Conservation (phyloP, 2,329 filamentous ascomycete genomes). For the Aspergillus neoniger region DNA sequence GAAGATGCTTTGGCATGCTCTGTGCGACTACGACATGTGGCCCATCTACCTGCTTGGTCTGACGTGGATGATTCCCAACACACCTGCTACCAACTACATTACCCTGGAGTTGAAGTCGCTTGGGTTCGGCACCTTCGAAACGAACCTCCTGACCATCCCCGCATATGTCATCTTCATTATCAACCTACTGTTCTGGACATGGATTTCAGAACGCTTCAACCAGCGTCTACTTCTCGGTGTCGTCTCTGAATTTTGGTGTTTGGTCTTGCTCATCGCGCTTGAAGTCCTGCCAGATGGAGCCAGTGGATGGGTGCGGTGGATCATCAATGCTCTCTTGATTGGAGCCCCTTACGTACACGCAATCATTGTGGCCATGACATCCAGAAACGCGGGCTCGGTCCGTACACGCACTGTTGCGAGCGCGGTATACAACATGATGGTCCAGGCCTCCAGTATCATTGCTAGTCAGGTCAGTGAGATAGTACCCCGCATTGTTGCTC, state of each 20-base stretch:
- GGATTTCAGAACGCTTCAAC: slow-evolving; percentile 58
- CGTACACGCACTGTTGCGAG: slow-evolving; percentile 46
- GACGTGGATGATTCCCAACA: slow-evolving; percentile 45
- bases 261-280: slow-evolving; percentile 56
- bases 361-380: slow-evolving; percentile 51
- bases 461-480: slow-evolving; percentile 37
- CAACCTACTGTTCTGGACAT: slow-evolving; percentile 57
- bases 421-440: slow-evolving; percentile 51
- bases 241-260: slow-evolving; percentile 54
- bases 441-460: slow-evolving; percentile 47
- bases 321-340: slow-evolving; percentile 55
- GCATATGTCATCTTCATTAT: slow-evolving; percentile 59
- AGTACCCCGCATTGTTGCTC: neutral
- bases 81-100: slow-evolving; percentile 40
- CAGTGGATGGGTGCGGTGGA: slow-evolving; percentile 56
- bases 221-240: slow-evolving; percentile 57
- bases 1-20: slow-evolving; percentile 51
- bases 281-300: slow-evolving; percentile 51
- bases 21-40: slow-evolving; percentile 61
- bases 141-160: slow-evolving; percentile 65
- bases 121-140: slow-evolving; percentile 60
- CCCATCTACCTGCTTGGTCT: slow-evolving; percentile 55
- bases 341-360: slow-evolving; percentile 63
- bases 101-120: slow-evolving; percentile 52
- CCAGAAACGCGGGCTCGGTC: slow-evolving; percentile 46